Conservation (phyloP, 2,329 filamentous ascomycete species). For the Colletotrichum eleusines region DNA sequence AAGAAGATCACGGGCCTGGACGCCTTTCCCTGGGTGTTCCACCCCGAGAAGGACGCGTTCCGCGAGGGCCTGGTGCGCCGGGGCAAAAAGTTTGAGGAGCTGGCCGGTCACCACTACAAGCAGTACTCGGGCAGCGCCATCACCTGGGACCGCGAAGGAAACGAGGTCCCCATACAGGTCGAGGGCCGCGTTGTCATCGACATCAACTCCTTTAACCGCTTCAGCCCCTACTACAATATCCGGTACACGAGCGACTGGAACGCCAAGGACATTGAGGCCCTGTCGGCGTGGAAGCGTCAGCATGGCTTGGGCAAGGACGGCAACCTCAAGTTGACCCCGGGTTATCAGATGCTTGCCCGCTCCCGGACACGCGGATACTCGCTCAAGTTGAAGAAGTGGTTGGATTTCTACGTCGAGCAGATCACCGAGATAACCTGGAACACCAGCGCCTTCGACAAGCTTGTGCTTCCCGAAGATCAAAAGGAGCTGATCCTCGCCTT, state of each 20-base stretch:
- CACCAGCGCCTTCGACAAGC: conserved; percentile 59
- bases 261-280: conserved; percentile 49
- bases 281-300: conserved; percentile 45
- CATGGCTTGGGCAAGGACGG: conserved; percentile 46
- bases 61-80: conserved; percentile 52
- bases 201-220: conserved; percentile 53
- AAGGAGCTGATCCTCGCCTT: conserved; percentile 66
- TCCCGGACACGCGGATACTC: conserved; percentile 59
- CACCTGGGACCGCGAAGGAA: conserved; percentile 51
- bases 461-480: conserved; percentile 62
- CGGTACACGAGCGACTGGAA: conserved; percentile 50
- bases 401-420: conserved; percentile 62
- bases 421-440: conserved; percentile 62
- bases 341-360: conserved; percentile 51
- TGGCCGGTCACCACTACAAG: conserved; percentile 62
- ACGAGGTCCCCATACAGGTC: conserved; percentile 46
- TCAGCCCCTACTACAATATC: conserved; percentile 48
- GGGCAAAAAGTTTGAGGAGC: conserved; percentile 58
- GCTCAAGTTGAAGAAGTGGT: conserved; percentile 61
- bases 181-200: conserved; percentile 55
- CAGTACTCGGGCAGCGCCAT: conserved; percentile 57
- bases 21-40: conserved; percentile 59
- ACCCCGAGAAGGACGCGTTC: conserved; percentile 54
- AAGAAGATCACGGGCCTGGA: conserved; percentile 58
- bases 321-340: conserved; percentile 48